These are phyloP conservation scores for Vaccinium myrtillus DNA, from an alignment of 148 eudicot species.

Conservation along the genomic window DNA sequence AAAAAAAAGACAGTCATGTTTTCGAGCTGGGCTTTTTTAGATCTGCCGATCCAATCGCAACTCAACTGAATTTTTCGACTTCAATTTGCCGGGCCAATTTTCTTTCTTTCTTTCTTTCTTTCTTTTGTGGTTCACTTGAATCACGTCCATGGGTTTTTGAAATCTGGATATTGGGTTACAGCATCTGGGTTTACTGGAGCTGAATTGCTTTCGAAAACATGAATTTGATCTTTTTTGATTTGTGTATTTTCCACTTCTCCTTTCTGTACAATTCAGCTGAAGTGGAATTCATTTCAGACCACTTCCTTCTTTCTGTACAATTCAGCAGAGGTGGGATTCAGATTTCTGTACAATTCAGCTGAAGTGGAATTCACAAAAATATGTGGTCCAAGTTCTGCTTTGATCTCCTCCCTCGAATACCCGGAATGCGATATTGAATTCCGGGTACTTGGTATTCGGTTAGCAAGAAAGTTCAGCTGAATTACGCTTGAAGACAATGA, in stretches of 20 bases:
- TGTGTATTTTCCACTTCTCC: not conserved
- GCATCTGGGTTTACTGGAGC: not conserved
- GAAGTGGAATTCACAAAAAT: not conserved
- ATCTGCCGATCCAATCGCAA: constrained; percentile 14
- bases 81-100: not conserved
- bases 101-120: constrained; percentile 13
- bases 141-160: not conserved
- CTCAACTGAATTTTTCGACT: not conserved
- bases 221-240: not conserved
- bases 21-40: not conserved
- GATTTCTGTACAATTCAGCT: constrained; percentile 6
- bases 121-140: constrained; percentile 3
- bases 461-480: not conserved
- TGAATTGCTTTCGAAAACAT: not conserved
- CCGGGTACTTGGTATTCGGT: not conserved
- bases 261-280: not conserved
- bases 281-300: too few relatives aligned
- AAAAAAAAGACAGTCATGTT: not conserved
- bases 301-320: not conserved
- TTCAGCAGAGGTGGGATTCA: constrained; percentile 4
- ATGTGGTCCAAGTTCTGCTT: not conserved
- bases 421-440: not conserved
- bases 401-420: not conserved
- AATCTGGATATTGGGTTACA: too few relatives aligned
- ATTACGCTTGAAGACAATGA: not conserved